Conservation (phyloP, 2,329 filamentous ascomycete species). For the Ophiostoma tasmaniense region DNA sequence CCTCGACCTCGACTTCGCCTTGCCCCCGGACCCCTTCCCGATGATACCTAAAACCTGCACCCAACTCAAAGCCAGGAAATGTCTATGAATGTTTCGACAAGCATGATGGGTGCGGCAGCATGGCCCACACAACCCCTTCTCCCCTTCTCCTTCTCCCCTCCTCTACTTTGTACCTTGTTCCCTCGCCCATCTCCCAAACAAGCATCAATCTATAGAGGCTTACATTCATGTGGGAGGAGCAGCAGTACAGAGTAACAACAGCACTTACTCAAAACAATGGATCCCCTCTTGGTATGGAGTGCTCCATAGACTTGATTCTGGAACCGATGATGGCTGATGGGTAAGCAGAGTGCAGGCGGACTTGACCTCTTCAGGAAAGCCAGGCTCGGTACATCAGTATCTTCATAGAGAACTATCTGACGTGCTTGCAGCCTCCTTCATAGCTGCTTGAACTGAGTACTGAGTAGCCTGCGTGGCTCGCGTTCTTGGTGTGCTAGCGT, state of each 20-base stretch:
- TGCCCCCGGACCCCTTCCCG: conserved; percentile 5
- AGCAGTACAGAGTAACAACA: background rate
- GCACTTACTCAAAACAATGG: background rate
- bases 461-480: background rate
- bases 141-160: conserved; percentile 17
- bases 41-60: conserved; percentile 13
- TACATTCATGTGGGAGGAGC: background rate
- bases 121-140: conserved; percentile 21
- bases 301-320: background rate
- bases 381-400: background rate
- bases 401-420: background rate
- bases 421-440: background rate
- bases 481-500: conserved; percentile 7
- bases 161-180: background rate
- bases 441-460: background rate
- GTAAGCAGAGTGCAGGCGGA: background rate
- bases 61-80: conserved; percentile 8
- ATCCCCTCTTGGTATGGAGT: background rate
- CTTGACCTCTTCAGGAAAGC: conserved; percentile 1
- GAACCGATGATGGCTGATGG: background rate
- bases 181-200: conserved; percentile 29
- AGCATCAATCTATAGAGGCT: conserved; percentile 21
- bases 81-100: conserved; percentile 30
- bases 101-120: conserved; percentile 31
- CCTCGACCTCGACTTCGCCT: conserved; percentile 1